phyloP scores from a whole-genome alignment of 768 basidiomycete species.

The Agaricus sinodeliciosus region DNA sequence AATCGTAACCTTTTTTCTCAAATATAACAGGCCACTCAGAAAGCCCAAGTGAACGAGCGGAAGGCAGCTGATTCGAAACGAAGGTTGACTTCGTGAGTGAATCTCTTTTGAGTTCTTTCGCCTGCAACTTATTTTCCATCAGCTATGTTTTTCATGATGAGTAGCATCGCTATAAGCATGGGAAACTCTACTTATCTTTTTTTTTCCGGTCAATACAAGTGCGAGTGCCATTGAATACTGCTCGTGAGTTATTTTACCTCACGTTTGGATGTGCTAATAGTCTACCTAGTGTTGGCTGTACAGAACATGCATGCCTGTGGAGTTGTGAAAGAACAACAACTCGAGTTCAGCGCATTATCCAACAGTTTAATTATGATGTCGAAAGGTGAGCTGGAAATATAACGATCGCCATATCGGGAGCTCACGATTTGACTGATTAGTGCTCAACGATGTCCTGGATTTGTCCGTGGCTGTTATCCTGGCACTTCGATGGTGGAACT shows the following conservation, averaged over 20 bases:
- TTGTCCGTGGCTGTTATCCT: slow-evolving; percentile 42
- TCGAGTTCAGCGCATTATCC: slow-evolving; percentile 83
- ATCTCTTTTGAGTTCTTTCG: not conserved
- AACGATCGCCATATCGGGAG: slow-evolving; percentile 3
- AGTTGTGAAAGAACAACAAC: slow-evolving; percentile 67
- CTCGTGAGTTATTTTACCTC: slow-evolving; percentile 33
- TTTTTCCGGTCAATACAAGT: slow-evolving; percentile 42
- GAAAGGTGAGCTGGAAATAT: slow-evolving; percentile 42
- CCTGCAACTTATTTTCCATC: not conserved
- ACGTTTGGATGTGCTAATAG: not conserved
- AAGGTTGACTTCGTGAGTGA: slow-evolving; percentile 66
- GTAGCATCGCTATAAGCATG: slow-evolving; percentile 21
- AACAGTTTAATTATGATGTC: slow-evolving; percentile 86
- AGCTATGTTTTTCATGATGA: slow-evolving; percentile 78
- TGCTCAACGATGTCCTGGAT: slow-evolving; percentile 75
- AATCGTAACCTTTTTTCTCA: not conserved
- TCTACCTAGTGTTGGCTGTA: slow-evolving; percentile 61
- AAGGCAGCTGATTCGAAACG: slow-evolving; percentile 78
- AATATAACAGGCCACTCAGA: slow-evolving; percentile 47
- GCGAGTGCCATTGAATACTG: slow-evolving; percentile 76
- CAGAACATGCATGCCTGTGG: slow-evolving; percentile 88
- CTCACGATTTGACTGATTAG: slow-evolving; percentile 23
- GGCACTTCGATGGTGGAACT: not conserved
- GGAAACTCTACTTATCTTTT: not conserved
- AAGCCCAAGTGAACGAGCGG: slow-evolving; percentile 72